These are phyloP conservation scores for Allomyces arbusculus DNA, from an alignment of 192 early-diverging fungal species.

Conservation along the genomic window DNA sequence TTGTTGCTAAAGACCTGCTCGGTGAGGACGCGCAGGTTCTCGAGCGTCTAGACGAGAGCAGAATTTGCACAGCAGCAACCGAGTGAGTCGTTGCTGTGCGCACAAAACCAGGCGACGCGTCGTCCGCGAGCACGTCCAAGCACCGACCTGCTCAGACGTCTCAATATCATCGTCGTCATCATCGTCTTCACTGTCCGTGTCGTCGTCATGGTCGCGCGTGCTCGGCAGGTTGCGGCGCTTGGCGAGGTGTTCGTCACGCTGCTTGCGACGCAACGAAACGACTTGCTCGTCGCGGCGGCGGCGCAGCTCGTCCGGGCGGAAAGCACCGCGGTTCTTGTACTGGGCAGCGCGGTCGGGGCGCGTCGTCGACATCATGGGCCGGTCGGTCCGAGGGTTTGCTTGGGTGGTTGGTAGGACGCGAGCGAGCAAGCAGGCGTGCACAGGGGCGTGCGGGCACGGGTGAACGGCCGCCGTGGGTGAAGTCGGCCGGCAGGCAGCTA, in stretches of 20 bases:
- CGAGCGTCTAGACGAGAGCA: slow-evolving; percentile 1
- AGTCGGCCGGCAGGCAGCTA: not conserved
- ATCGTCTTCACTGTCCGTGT: slow-evolving; percentile 21
- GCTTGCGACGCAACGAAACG: slow-evolving; percentile 25
- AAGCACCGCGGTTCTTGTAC: slow-evolving; percentile 47
- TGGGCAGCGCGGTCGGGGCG: not conserved
- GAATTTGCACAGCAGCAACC: not conserved
- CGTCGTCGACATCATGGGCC: not conserved
- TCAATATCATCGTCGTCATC: slow-evolving; percentile 1
- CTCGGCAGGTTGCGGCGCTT: slow-evolving; percentile 22
- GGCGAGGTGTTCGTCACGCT: slow-evolving; percentile 20
- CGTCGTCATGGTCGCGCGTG: slow-evolving; percentile 1
- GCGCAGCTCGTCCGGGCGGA: slow-evolving; percentile 21
- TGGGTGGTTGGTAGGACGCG: not conserved
- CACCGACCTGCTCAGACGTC: not conserved
- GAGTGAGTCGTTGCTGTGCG: not conserved
- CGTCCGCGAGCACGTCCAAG: not conserved
- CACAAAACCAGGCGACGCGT: not conserved
- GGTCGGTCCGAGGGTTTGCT: not conserved
- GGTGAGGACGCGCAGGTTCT: slow-evolving; percentile 8
- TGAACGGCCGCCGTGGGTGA: not conserved
- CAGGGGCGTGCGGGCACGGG: too few species aligned
- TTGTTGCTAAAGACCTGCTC: slow-evolving; percentile 15
- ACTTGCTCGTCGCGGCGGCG: slow-evolving; percentile 19
- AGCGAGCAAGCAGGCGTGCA: not conserved